These are phyloP conservation scores for Veloboletus limbatus DNA, from an alignment of 1,284 basidiomycete species.

Conservation along the genomic window DNA sequence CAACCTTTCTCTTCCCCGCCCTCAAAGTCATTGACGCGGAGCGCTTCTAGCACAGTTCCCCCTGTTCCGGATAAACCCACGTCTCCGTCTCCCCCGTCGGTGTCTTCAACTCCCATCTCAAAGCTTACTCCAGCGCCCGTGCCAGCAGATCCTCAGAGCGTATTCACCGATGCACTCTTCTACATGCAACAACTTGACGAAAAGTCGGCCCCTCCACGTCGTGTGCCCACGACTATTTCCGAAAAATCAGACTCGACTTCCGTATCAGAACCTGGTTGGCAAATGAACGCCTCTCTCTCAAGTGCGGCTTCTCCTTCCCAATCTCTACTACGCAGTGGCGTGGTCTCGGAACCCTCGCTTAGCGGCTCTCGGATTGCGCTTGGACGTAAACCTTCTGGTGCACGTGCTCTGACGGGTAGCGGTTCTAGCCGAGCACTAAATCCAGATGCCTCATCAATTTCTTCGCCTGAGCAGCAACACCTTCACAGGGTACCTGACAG, in stretches of 20 bases:
- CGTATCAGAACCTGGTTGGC: conserved; percentile 26
- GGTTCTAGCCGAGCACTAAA: conserved; percentile 35
- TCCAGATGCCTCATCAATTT: conserved; percentile 30
- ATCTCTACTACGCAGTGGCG: conserved; percentile 35
- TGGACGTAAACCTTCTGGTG: conserved; percentile 78
- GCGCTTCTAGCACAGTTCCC: conserved; percentile 16
- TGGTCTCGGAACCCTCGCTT: conserved; percentile 27
- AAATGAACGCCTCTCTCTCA: conserved; percentile 13
- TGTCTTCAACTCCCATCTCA: conserved; percentile 14
- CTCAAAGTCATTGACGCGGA: conserved; percentile 17
- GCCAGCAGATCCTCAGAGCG: conserved; percentile 33
- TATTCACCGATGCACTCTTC: conserved; percentile 62
- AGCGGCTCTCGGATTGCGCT: conserved; percentile 40
- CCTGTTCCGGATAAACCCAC: conserved; percentile 30
- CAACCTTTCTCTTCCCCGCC: conserved; percentile 9
- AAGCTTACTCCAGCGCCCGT: conserved; percentile 12
- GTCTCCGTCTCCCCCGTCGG: conserved; percentile 5
- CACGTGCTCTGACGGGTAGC: conserved; percentile 64
- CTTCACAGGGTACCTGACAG: conserved; percentile 28
- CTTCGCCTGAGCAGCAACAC: conserved; percentile 31
- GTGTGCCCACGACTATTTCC: conserved; percentile 43
- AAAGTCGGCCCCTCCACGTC: conserved; percentile 30
- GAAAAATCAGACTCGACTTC: conserved; percentile 34
- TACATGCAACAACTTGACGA: conserved; percentile 62
- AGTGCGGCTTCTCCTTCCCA: conserved; percentile 18